A percentile compares a stretch with the other conserved stretches of the same genome.
Evolutionary conservation across 371 early-diverging fungal genomes (phyloP).

Genomic region (Sporodiniella umbellata): DNA sequence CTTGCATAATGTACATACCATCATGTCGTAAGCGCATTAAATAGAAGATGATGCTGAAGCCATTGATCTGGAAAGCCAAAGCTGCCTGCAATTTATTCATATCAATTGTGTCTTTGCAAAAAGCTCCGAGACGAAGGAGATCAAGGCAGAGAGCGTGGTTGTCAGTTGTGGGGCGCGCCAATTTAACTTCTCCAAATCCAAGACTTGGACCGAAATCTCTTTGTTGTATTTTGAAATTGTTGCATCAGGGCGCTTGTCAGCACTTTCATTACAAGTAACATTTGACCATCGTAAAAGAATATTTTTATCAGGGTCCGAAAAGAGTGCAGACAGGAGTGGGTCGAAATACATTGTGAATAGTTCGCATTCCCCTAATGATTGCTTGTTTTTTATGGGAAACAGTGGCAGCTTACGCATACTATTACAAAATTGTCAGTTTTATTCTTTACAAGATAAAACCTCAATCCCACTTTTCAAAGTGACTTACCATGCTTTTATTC

Average conservation of each 20-base stretch:
- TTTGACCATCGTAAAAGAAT: not conserved
- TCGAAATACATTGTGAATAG: constrained; percentile 6
- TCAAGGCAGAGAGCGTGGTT: constrained; percentile 13
- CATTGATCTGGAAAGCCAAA: constrained; percentile 19
- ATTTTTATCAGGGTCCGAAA: not conserved
- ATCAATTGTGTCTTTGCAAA: constrained; percentile 18
- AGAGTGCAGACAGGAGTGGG: not conserved
- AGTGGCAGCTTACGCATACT: constrained; percentile 14
- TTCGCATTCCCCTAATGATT: constrained; percentile 14
- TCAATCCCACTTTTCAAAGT: constrained; percentile 5
- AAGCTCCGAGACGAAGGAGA: constrained; percentile 11
- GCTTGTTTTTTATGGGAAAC: constrained; percentile 10
- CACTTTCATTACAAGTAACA: constrained; percentile 13
- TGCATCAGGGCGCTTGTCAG: constrained; percentile 15
- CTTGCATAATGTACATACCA: constrained; percentile 23
- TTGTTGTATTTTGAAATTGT: constrained; percentile 11
- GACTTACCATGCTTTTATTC: constrained; percentile 8
- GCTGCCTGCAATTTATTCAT: constrained; percentile 17
- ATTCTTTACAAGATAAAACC: constrained; percentile 2
- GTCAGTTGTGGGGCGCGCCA: constrained; percentile 15
- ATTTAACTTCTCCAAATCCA: constrained; percentile 14
- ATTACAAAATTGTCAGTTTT: constrained; percentile 2
- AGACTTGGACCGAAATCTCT: constrained; percentile 12
- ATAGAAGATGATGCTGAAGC: constrained; percentile 15
- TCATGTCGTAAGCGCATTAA: constrained; percentile 20